These are phyloP conservation scores for Podospora pseudoanserina DNA, from an alignment of 495 filamentous ascomycete genomes.

Conservation along the genomic window DNA sequence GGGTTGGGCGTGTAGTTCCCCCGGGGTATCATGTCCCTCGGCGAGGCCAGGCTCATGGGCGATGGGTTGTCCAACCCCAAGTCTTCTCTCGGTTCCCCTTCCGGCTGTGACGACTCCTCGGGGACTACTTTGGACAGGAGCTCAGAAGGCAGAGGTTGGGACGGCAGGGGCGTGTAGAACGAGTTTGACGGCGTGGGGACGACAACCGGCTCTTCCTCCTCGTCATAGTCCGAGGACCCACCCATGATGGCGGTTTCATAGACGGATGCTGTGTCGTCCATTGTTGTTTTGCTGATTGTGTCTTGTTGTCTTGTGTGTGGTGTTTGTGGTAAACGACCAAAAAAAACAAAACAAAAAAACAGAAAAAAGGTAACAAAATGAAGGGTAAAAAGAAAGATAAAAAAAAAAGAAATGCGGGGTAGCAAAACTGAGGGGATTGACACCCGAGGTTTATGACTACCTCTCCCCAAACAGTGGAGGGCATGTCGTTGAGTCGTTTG, in stretches of 20 bases:
- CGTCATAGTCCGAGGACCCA: not conserved
- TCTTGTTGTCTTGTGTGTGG: not conserved
- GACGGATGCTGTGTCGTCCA: not conserved
- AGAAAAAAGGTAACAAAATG: no score
- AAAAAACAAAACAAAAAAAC: not conserved
- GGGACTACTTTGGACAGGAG: not conserved
- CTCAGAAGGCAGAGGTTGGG: not conserved
- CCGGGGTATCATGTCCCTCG: constrained; percentile 31
- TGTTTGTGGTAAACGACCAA: not conserved
- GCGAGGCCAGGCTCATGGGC: not conserved
- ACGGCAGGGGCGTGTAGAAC: not conserved
- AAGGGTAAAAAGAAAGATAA: not conserved
- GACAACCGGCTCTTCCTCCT: not conserved
- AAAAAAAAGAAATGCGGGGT: not conserved
- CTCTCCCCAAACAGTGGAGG: not conserved
- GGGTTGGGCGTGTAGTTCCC: constrained; percentile 42
- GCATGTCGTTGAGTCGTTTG: not conserved
- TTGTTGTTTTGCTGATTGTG: not conserved
- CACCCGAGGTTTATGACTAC: not conserved
- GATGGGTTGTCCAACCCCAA: no score
- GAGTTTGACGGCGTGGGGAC: not conserved
- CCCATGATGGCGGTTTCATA: not conserved
- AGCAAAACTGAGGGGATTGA: not conserved
- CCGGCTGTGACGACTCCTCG: no score
- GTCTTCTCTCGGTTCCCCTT: not conserved